Percentiles rank a stretch among this genome's conserved stretches.
phyloP scores from a whole-genome alignment of 2,329 filamentous ascomycete species.

The Cladosporium phlei region DNA sequence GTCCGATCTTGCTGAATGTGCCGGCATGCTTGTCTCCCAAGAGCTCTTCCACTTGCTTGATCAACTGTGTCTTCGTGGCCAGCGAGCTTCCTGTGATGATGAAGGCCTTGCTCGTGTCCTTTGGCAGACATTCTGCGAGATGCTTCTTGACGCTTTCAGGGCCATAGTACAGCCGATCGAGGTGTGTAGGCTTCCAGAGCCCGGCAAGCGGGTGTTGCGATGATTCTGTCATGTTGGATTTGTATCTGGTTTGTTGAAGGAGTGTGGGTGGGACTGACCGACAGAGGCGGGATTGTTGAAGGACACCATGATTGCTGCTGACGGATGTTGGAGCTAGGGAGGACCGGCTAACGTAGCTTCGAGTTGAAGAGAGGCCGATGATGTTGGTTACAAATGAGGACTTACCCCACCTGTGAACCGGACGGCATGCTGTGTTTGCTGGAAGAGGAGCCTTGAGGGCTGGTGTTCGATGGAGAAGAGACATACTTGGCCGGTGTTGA shows the following conservation, averaged over 20 bases:
- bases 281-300: conserved; percentile 11
- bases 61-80: conserved; percentile 49
- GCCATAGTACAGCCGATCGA: conserved; percentile 49
- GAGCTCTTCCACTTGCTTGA: conserved; percentile 48
- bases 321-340: background rate
- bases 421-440: too few species aligned
- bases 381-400: conserved; percentile 7
- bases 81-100: conserved; percentile 54
- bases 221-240: conserved; percentile 40
- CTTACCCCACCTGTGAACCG: conserved; percentile 5
- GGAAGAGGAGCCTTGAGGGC: too few species aligned
- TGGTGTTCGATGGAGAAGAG: too few species aligned
- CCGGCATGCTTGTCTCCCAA: conserved; percentile 47
- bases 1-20: conserved; percentile 52
- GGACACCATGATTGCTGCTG: conserved; percentile 1
- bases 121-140: conserved; percentile 43
- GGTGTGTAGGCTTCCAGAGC: conserved; percentile 48
- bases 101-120: conserved; percentile 48
- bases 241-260: conserved; percentile 22
- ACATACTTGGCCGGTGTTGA: too few species aligned
- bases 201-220: conserved; percentile 43
- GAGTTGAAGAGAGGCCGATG: background rate
- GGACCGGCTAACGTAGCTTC: conserved; percentile 1
- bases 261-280: conserved; percentile 6
- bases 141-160: conserved; percentile 44